Base-by-base conservation (phyloP, 2,329 filamentous ascomycete species). In the Dothistroma pini region DNA sequence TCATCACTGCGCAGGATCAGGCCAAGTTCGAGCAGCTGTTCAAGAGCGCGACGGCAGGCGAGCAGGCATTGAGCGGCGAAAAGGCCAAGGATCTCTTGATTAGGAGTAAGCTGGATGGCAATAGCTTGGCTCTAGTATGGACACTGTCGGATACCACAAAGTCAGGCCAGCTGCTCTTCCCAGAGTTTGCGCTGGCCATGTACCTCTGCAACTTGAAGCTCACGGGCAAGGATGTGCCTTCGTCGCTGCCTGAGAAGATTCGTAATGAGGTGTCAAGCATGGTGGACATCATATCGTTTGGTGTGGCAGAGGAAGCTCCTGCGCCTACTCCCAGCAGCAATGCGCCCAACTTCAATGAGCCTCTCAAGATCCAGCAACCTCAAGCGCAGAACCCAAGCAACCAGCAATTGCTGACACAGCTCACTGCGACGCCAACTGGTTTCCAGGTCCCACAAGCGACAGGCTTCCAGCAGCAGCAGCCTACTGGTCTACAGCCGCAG, bases 211-310 rank as follows among this genome's bases (percentile, higher is more conserved):
- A 97, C 73, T 74, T 99, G 68, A 95, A 89, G 75, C 81, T 97
- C 61, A 95, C 91, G 0, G 91, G 92, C 61, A 96, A 96, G 76
- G 81, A 87, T 0, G 77, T 99, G 25, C 95, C 95, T 0, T 72
- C 82, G 1, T 76, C 74, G 6, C 81, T 99, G 10, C 95, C 95
- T 0, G 92, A 97, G 34, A 89, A 86, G 61, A 88, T 99, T 66
- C 89, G 87, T 79, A 99, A 99, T 71, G 95, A 99, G 76, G 95
- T 99, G 19, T 97, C 93, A 3, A 96, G 95, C 77, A 97, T 99
- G 93, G 95, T 99, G 47, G 95, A 99, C 73, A 99, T 99, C 59
- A 99, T 99, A 73, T 96, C 92, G 62, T 99, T 99, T 74, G 91
- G 89, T 68, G 85, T 97, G 25, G 86, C 86, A 0, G 95, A 99